Evolutionary conservation across 108 stramenopile genomes (phyloP), one percentile per base, ranked within the genome.

Genomic region (Chaetoceros muelleri): DNA sequence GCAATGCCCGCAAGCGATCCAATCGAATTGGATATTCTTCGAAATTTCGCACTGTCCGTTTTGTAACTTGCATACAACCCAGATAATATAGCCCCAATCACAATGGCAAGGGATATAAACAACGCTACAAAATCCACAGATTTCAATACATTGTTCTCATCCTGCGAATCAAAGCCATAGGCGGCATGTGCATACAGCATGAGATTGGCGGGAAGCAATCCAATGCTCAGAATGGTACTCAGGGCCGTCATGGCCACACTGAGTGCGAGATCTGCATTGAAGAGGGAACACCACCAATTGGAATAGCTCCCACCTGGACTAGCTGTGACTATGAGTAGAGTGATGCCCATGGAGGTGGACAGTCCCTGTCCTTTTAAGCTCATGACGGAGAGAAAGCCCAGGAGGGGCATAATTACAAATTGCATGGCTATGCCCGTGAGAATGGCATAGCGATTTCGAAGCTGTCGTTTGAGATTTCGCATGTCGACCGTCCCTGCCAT

Each of bases 161-260:
- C 55, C 27, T 48, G 5, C 8, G 34, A 40, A 40, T 40, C 34
- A 40, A 40, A 40, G 16, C 22, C 46, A 60, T 87, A 92, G 16
- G 84, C 66, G 25, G 62, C 61, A 24, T 72, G 61, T 31, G 84
- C 71, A 49, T 90, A 94, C 1, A 94, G 44, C 23, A 87, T 62
- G 3, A 94, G 59, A 52, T 94, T 94, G 19, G 79, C 65, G 21
- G 93, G 93, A 52, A 90, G 76, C 20, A 93, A 53, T 2, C 76
- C 66, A 44, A 78, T 56, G 18, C 73, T 73, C 13, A 85, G 47
- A 28, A 93, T 58, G 44, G 87, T 88, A 2, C 81, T 84, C 24
- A 87, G 78, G 8, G 87, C 79, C 2, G 92, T 93, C 87, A 93
- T 93, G 51, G 87, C 84, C 1, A 93, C 86, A 26, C 59, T 65